These are phyloP conservation scores for Crepidotus sp. DNA, from an alignment of 1,284 basidiomycete genomes.

Conservation along the genomic window DNA sequence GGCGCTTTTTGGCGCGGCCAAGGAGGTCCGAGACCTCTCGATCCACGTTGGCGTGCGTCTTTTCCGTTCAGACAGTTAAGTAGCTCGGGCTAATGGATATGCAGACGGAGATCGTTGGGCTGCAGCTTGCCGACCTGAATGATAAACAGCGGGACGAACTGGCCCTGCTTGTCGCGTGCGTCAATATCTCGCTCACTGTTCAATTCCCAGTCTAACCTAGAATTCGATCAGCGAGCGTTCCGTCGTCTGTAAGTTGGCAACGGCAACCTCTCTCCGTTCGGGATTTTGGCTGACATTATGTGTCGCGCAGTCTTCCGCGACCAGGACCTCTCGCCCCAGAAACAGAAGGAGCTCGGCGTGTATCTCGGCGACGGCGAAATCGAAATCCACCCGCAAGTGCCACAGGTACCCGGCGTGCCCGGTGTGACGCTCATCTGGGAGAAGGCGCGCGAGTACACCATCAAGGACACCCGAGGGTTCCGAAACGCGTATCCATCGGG, in stretches of 20 bases:
- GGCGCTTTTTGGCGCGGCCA: conserved; percentile 34
- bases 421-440: conserved; percentile 18
- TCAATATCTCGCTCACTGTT: not conserved
- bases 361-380: conserved; percentile 19
- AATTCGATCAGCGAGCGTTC: conserved; percentile 12
- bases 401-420: conserved; percentile 14
- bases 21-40: conserved; percentile 37
- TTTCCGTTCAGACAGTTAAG: too few relatives aligned
- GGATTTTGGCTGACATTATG: too few relatives aligned
- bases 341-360: conserved; percentile 15
- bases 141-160: conserved; percentile 42
- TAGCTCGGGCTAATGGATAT: too few relatives aligned
- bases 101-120: conserved; percentile 36
- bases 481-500: conserved; percentile 16
- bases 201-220: not conserved
- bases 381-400: conserved; percentile 18
- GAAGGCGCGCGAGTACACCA: conserved; percentile 4
- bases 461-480: conserved; percentile 3
- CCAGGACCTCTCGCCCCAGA: conserved; percentile 16
- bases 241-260: conserved; percentile 15
- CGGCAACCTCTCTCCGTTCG: too few relatives aligned
- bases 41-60: conserved; percentile 31
- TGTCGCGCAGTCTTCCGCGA: conserved; percentile 15
- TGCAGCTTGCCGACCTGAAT: conserved; percentile 39
- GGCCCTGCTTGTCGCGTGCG: conserved; percentile 20